Base-by-base conservation (phyloP, 2,329 filamentous ascomycete species). In the Colletotrichum tropicicola region DNA sequence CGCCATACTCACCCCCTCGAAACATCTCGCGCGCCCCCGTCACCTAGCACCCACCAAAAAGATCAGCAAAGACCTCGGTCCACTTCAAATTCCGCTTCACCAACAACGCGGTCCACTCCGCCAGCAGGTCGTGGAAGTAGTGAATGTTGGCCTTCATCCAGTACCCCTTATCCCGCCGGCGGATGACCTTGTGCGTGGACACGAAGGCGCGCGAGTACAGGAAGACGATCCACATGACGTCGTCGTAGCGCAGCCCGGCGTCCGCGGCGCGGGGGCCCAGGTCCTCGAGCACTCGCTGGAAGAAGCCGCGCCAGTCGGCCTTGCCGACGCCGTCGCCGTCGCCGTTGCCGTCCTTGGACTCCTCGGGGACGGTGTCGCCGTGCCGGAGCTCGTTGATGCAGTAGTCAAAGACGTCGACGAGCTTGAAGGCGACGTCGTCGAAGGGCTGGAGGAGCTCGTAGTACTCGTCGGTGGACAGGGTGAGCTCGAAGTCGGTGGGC, bases 171-270 rank as follows among this genome's bases (percentile, higher is more conserved):
- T 35, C 27, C 15, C 23, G 12, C 4, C 15, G 12, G 21, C 44
- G 44, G 17, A 19, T 5, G 12, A 23, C 15, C 21, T 13, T 32
- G 8, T 27, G n/a, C 19, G 61, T 61, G 15, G 15, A 44, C 15
- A 21, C 49, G 15, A 45, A 55, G 4, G 61, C 61, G 5, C 44
- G 35, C 5, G 61, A 51, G 44, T 65, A 65, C 15, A 65, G 8
- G 19, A 55, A 51, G 0, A 53, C 51, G 28, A 65, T 37, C 61
- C 61, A 61, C 61, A 56, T 61, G 13, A 65, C 49, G 17, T 65
- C 61, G 3, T 35, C n/a, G 8, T 25, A 45, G 5, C 8, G 17
- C 57, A 65, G 4, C 2, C 57, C 49, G 15, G 39, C 44, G 6
- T 19, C 28, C 15, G 44, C 25, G 17, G 35, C 61, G 4, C 32